Evolutionary conservation across 2,329 filamentous ascomycete genomes (phyloP).

Genomic region (Cryphonectria parasitica): DNA sequence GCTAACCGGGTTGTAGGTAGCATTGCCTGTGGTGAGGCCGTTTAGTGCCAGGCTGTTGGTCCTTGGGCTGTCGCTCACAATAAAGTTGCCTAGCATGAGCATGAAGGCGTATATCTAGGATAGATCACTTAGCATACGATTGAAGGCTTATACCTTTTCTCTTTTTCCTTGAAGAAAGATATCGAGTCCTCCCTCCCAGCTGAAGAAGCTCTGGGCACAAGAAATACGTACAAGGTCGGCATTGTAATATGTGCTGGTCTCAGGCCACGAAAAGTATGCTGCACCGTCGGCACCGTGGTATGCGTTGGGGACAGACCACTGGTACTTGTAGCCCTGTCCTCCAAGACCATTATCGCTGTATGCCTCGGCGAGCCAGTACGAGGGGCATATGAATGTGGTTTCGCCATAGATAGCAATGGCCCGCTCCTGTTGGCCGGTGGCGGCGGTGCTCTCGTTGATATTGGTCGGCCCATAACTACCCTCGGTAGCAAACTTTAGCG

Average conservation of each 20-base stretch:
- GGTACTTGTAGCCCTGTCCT: constrained; percentile 13
- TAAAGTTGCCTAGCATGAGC: constrained; percentile 17
- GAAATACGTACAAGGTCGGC: background rate
- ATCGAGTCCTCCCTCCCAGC: background rate
- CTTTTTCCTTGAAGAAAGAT: background rate
- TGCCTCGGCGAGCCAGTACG: constrained; percentile 18
- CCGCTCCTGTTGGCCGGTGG: constrained; percentile 13
- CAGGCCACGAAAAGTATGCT: constrained; percentile 8
- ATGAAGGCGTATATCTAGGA: constrained; percentile 14
- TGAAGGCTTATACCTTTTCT: no score
- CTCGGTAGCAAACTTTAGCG: constrained; percentile 6
- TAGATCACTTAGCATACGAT: background rate
- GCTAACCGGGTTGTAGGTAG: constrained; percentile 12
- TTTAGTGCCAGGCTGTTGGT: constrained; percentile 7
- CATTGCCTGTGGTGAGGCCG: constrained; percentile 10
- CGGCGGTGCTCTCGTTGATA: constrained; percentile 18
- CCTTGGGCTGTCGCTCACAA: constrained; percentile 3
- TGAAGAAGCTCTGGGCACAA: background rate
- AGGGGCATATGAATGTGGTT: constrained; percentile 15
- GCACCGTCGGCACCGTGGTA: constrained; percentile 13
- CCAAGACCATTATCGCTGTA: constrained; percentile 10
- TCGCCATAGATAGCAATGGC: constrained; percentile 19
- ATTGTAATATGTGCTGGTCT: constrained; percentile 5
- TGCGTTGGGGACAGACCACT: constrained; percentile 16
- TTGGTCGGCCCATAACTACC: background rate